Percentiles rank a stretch among this genome's conserved stretches.
Evolutionary conservation across 768 basidiomycete species (phyloP).

Genomic region (Clitopilus passeckerianus): DNA sequence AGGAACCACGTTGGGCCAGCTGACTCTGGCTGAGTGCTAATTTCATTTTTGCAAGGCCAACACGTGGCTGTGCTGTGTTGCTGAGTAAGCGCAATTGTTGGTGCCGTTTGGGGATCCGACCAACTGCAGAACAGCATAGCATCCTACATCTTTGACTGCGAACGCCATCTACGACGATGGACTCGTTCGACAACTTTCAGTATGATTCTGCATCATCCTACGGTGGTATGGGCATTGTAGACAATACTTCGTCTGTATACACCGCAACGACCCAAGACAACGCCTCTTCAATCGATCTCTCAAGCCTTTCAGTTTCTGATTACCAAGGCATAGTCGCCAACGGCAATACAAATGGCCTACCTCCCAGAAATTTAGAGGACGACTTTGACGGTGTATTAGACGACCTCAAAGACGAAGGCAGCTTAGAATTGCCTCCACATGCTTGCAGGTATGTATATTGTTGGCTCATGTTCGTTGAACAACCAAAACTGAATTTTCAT

Average conservation of each 20-base stretch:
- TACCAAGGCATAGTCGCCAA: slow-evolving; percentile 41
- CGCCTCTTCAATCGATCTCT: slow-evolving; percentile 60
- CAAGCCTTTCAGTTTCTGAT: slow-evolving; percentile 63
- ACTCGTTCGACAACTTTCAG: slow-evolving; percentile 82
- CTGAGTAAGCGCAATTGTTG: background rate
- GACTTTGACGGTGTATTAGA: slow-evolving; percentile 90
- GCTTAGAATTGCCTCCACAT: slow-evolving; percentile 81
- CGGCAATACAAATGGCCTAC: slow-evolving; percentile 30
- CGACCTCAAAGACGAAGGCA: slow-evolving; percentile 78
- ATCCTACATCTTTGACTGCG: background rate
- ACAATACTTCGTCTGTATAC: slow-evolving; percentile 79
- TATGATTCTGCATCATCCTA: slow-evolving; percentile 82
- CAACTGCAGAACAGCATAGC: background rate
- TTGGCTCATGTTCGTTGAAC: slow-evolving; percentile 4
- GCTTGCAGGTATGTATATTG: slow-evolving; percentile 79
- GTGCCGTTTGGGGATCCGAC: background rate
- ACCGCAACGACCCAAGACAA: slow-evolving; percentile 64
- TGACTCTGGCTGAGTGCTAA: no score
- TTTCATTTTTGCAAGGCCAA: background rate
- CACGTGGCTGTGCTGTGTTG: background rate
- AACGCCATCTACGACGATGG: slow-evolving; percentile 42
- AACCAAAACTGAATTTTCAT: slow-evolving; percentile 10
- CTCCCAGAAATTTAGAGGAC: slow-evolving; percentile 45
- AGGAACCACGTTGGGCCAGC: no score
- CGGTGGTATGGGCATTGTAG: slow-evolving; percentile 67